phyloP scores from a whole-genome alignment of 768 basidiomycete genomes.

The Holtermanniella nyarrowii region DNA sequence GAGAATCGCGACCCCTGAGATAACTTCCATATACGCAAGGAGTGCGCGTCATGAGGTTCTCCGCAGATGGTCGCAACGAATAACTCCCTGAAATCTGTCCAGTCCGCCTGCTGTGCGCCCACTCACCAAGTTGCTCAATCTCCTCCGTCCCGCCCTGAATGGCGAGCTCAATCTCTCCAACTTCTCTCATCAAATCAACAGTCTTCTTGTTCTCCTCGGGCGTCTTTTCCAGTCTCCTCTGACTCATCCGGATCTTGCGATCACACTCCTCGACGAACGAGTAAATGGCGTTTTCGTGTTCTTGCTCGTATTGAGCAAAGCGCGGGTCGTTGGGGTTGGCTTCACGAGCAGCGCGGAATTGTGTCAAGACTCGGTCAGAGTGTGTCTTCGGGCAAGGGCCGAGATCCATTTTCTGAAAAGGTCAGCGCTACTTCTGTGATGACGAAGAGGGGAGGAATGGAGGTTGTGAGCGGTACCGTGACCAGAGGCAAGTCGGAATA shows the following conservation, averaged over 20 bases:
- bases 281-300: constrained; percentile 92
- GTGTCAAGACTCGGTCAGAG: constrained; percentile 82
- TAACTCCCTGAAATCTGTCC: no score
- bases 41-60: no score
- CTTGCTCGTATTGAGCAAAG: constrained; percentile 78
- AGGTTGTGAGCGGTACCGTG: not conserved
- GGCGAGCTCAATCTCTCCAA: constrained; percentile 96
- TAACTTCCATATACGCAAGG: no score
- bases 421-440: not conserved
- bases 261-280: constrained; percentile 97
- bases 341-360: constrained; percentile 71
- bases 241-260: constrained; percentile 83
- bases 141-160: constrained; percentile 98
- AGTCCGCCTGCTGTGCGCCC: no score
- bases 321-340: constrained; percentile 67
- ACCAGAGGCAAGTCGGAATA: not conserved
- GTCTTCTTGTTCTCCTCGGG: constrained; percentile 99
- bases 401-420: constrained; percentile 90
- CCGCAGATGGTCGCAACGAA: no score
- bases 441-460: not conserved
- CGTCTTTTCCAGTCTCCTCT: constrained; percentile 93
- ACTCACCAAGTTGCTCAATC: constrained; percentile 78
- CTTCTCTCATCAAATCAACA: constrained; percentile 97
- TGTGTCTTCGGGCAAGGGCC: constrained; percentile 96
- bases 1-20: no score